These are phyloP conservation scores for Clavulina sp. DNA, from an alignment of 768 basidiomycete genomes.

Conservation along the genomic window DNA sequence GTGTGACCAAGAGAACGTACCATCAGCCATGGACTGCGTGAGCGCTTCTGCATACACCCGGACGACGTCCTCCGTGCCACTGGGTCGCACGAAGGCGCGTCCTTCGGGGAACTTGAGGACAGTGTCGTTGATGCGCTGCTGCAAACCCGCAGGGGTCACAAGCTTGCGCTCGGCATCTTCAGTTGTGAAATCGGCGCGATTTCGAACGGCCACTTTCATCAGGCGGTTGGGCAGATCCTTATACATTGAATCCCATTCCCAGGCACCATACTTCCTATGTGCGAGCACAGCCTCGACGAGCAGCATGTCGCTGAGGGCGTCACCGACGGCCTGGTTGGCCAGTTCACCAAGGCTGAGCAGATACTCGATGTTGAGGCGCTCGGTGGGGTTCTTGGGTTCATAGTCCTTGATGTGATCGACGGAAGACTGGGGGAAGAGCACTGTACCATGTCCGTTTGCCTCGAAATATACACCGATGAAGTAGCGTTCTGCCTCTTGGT, in stretches of 20 bases:
- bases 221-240: conserved; percentile 86
- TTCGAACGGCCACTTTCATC: conserved; percentile 77
- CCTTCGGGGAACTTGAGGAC: conserved; percentile 66
- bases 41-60: conserved; percentile 91
- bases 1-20: conserved; percentile 28
- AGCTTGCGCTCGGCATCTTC: conserved; percentile 86
- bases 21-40: conserved; percentile 56
- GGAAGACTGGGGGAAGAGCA: conserved; percentile 73
- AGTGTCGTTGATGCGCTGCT: conserved; percentile 65
- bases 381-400: conserved; percentile 65
- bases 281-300: conserved; percentile 85
- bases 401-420: conserved; percentile 40
- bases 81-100: conserved; percentile 85
- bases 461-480: conserved; percentile 98
- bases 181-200: conserved; percentile 73
- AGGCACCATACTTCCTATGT: conserved; percentile 66
- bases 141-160: conserved; percentile 61
- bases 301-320: conserved; percentile 89
- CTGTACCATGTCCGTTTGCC: conserved; percentile 97
- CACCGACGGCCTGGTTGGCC: conserved; percentile 97
- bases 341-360: conserved; percentile 61
- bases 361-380: conserved; percentile 61
- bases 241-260: conserved; percentile 88
- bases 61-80: conserved; percentile 96
- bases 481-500: conserved; percentile 89